phyloP scores from a whole-genome alignment of 140 eudicot genomes.

The Ambrosia hybrid region DNA sequence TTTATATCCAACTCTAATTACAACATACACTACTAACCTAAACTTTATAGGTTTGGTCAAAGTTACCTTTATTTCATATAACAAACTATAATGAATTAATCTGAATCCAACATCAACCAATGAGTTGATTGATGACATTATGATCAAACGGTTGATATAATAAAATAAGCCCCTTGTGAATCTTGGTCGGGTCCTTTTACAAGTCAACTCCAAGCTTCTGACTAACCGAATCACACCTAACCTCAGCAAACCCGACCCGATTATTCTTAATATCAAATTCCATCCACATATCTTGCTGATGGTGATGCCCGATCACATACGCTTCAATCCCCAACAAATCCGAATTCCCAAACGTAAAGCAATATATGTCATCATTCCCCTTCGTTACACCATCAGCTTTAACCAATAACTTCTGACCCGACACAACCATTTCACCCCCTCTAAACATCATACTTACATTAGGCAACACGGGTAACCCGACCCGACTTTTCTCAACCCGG shows the following conservation, averaged over 20 bases:
- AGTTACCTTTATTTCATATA: neutral
- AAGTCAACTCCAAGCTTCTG: constrained; percentile 57
- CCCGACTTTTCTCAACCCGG: constrained; percentile 43
- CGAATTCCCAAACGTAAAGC: constrained; percentile 89
- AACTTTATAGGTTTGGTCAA: neutral
- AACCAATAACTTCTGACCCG: constrained; percentile 56
- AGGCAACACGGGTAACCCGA: constrained; percentile 53
- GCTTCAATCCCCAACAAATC: constrained; percentile 82
- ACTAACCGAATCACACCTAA: constrained; percentile 70
- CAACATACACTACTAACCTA: neutral
- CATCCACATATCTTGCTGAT: constrained; percentile 87
- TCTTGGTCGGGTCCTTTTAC: constrained; percentile 10
- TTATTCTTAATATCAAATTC: constrained; percentile 69
- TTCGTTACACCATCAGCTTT: constrained; percentile 38
- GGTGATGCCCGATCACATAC: constrained; percentile 82
- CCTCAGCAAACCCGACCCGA: constrained; percentile 77
- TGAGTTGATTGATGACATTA: neutral
- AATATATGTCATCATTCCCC: constrained; percentile 59
- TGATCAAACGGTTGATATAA: constrained; percentile 13
- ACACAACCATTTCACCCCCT: constrained; percentile 65
- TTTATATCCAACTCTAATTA: constrained; percentile 1
- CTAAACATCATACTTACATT: constrained; percentile 70
- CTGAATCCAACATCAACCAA: neutral
- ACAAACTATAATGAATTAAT: neutral
- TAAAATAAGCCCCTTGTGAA: neutral